These are phyloP conservation scores for Solanum tacnaense DNA, from an alignment of 257 asterid species.

Conservation along the genomic window DNA sequence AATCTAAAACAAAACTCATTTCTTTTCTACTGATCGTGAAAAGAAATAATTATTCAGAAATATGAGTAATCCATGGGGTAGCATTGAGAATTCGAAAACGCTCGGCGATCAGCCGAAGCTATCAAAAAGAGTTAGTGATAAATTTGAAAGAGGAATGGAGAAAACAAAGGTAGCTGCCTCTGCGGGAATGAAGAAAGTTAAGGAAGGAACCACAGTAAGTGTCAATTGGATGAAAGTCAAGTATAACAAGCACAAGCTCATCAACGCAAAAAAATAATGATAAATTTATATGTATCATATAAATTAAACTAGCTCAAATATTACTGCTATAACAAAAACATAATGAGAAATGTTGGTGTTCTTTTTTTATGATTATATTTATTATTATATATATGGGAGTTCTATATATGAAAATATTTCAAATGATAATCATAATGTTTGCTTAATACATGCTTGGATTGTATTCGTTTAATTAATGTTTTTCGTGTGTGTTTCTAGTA, in stretches of 20 bases:
- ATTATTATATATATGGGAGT: neutral
- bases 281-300: neutral
- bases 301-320: neutral
- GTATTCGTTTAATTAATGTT: too few relatives aligned
- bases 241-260: constrained; percentile 33
- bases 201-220: constrained; percentile 33
- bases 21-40: neutral
- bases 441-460: neutral
- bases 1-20: too few relatives aligned
- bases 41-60: neutral
- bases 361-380: neutral
- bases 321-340: neutral
- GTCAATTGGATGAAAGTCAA: constrained; percentile 46
- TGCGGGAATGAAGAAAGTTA: constrained; percentile 22
- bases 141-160: constrained; percentile 27
- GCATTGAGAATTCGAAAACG: neutral
- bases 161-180: constrained; percentile 50
- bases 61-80: constrained; percentile 17
- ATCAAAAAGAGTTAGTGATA: constrained; percentile 20
- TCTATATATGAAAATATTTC: neutral
- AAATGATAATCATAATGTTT: neutral
- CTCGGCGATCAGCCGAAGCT: constrained; percentile 19
- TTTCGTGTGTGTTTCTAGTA: neutral
- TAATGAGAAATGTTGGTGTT: neutral
- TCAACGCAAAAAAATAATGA: neutral